A percentile compares a stretch with the other conserved stretches of the same genome.
These are phyloP conservation scores for Aspergillus brasiliensis DNA, from an alignment of 2,329 filamentous ascomycete species.

Conservation along the genomic window DNA sequence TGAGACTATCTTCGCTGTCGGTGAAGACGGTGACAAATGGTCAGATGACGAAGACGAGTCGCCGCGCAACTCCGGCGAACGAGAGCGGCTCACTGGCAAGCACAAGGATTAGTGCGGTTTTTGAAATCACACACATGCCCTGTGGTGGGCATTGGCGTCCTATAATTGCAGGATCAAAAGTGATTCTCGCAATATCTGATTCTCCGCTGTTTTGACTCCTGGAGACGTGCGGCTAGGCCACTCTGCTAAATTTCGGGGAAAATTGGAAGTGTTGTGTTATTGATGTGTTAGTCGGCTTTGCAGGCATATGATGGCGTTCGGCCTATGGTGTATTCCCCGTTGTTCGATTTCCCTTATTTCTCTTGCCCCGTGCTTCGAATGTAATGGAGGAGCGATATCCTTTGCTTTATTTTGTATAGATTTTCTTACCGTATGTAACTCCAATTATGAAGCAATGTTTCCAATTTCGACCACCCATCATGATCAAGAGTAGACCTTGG, in stretches of 20 bases:
- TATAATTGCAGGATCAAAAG: neutral
- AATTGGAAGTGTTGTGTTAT: slow-evolving; percentile 13
- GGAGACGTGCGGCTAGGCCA: neutral
- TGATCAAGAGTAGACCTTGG: no score
- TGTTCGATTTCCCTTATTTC: slow-evolving; percentile 6
- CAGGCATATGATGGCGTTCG: slow-evolving; percentile 27
- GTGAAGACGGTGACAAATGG: slow-evolving; percentile 81
- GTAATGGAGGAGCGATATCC: slow-evolving; percentile 11
- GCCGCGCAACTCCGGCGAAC: slow-evolving; percentile 53
- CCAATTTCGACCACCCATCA: neutral
- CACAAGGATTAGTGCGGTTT: slow-evolving; percentile 35
- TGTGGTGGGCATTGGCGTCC: neutral
- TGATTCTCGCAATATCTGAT: neutral
- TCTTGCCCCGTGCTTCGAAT: neutral
- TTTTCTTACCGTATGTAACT: neutral
- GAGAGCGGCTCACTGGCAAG: slow-evolving; percentile 54
- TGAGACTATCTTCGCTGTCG: slow-evolving; percentile 94
- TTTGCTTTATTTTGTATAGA: slow-evolving; percentile 10
- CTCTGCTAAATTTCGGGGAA: slow-evolving; percentile 7
- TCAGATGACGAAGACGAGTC: slow-evolving; percentile 68
- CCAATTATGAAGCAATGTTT: slow-evolving; percentile 3
- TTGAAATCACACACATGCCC: neutral
- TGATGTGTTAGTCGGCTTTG: slow-evolving; percentile 15
- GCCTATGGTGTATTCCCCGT: slow-evolving; percentile 12
- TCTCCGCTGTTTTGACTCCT: slow-evolving; percentile 15